phyloP scores from a whole-genome alignment of 148 eudicot genomes.

The Chenopodium formosanum region DNA sequence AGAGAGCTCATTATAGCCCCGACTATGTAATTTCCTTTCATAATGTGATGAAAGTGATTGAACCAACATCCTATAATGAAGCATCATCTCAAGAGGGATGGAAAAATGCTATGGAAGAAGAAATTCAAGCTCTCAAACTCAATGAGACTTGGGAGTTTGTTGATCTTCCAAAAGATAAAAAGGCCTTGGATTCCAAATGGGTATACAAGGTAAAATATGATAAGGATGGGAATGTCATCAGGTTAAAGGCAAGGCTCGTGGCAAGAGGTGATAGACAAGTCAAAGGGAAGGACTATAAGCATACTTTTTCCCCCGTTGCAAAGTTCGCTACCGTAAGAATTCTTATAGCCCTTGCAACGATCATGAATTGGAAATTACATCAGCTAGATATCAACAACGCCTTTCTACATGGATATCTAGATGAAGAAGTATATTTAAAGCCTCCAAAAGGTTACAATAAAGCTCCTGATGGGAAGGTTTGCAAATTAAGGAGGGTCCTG shows the following conservation, averaged over 20 bases:
- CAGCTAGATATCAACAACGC: not conserved
- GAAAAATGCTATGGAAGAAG: not conserved
- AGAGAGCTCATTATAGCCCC: not conserved
- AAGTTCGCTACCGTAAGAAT: not conserved
- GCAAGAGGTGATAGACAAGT: not conserved
- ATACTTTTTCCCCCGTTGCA: not conserved
- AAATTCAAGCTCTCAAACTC: not conserved
- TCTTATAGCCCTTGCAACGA: not conserved
- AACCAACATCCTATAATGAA: not conserved
- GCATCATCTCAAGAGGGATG: too few relatives aligned
- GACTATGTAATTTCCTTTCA: not conserved
- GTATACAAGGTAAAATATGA: not conserved
- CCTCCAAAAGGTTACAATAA: not conserved
- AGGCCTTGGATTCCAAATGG: conserved; percentile 9
- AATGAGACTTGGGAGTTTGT: conserved; percentile 4
- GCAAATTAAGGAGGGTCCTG: not conserved
- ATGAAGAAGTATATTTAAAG: not conserved
- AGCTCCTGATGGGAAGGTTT: not conserved
- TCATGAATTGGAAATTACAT: not conserved
- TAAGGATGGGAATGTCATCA: not conserved
- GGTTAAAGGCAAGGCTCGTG: not conserved
- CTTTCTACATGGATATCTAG: not conserved
- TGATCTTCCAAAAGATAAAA: not conserved
- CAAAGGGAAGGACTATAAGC: not conserved
- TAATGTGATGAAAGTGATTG: not conserved